Conservation (phyloP, 495 filamentous ascomycete genomes). For the Cetradonia linearis region DNA sequence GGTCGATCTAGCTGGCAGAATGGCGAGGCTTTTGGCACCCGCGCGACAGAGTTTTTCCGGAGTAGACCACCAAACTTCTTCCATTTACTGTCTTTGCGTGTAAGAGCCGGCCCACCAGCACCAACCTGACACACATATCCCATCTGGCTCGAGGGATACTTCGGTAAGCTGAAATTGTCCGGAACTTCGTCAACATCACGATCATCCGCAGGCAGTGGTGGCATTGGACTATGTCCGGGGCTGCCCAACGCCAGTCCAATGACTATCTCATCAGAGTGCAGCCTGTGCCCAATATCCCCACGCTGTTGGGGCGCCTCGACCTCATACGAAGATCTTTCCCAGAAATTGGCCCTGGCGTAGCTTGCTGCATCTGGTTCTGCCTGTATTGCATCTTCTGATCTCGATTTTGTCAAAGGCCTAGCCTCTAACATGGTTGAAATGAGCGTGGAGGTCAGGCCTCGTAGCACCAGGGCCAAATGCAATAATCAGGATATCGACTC, state of each 20-base stretch:
- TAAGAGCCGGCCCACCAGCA: slow-evolving; percentile 18
- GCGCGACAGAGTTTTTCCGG: slow-evolving; percentile 33
- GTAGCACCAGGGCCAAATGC: slow-evolving; percentile 2
- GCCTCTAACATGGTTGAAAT: slow-evolving; percentile 13
- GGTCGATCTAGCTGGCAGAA: slow-evolving; percentile 27
- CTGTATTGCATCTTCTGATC: not conserved
- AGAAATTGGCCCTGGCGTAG: not conserved
- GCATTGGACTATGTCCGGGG: slow-evolving; percentile 32
- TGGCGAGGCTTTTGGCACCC: slow-evolving; percentile 23
- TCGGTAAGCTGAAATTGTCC: not conserved
- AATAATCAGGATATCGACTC: not conserved
- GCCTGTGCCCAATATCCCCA: slow-evolving; percentile 3
- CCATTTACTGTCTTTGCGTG: slow-evolving; percentile 46
- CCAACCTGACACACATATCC: slow-evolving; percentile 13
- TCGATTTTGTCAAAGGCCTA: slow-evolving; percentile 15
- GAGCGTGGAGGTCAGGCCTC: not conserved
- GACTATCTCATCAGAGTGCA: slow-evolving; percentile 27
- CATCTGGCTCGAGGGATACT: slow-evolving; percentile 15
- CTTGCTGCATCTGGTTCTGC: not conserved
- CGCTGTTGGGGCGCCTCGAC: not conserved
- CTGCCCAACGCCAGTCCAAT: slow-evolving; percentile 49
- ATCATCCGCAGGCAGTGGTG: slow-evolving; percentile 18
- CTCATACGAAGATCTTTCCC: slow-evolving; percentile 4
- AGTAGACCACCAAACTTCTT: slow-evolving; percentile 46
- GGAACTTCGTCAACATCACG: slow-evolving; percentile 3